Base-by-base conservation (phyloP, 1,284 basidiomycete genomes). In the Marasmius sp. region DNA sequence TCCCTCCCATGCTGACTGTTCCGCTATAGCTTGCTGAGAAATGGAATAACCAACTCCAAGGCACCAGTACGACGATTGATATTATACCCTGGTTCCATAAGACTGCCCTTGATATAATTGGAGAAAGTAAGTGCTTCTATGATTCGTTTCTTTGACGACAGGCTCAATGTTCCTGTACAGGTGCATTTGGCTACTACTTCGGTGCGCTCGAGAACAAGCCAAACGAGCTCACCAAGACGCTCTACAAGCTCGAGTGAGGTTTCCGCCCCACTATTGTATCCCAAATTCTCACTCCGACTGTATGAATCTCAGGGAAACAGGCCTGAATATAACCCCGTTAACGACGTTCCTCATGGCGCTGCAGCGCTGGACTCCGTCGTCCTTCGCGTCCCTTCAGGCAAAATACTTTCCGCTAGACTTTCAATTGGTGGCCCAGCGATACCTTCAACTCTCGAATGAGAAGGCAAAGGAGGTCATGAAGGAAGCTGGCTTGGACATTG, bases 131-230 rank as follows among this genome's bases (percentile, higher is more conserved):
- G 56, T 37, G 34, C 16, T 18, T 10, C 18, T 16, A 10, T n/a
- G n/a, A 22, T 27, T 36, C 5, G 18, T 36, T 4, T 22, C 8
- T 5, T 22, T 51, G 14, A 5, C 43, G 16, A 7, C 18, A 49
- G 14, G 49, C 33, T 22, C 6, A 6, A 9, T 51, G 33, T 16
- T 45, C 43, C 49, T 9, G 5, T 11, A 9, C 3, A 53, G 51
- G 27, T 16, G 27, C 51, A 7, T 53, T 53, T 18, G 27, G 34
- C 36, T 59, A 50, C 38, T 20, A 52, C 9, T 59, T 59, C 20
- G 50, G 27, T 39, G 58, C 58, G 6, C 48, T 59, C 16, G 58
- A 59, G 5, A 34, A 59, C 36, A 53, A 43, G 27, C 36, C 27
- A 6, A 53, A 52, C 38, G 48, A 51, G 20, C n/a, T 59, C 6